These are phyloP conservation scores for Neostapfia colusana DNA, from an alignment of 176 grass and related monocot species.

Conservation along the genomic window DNA sequence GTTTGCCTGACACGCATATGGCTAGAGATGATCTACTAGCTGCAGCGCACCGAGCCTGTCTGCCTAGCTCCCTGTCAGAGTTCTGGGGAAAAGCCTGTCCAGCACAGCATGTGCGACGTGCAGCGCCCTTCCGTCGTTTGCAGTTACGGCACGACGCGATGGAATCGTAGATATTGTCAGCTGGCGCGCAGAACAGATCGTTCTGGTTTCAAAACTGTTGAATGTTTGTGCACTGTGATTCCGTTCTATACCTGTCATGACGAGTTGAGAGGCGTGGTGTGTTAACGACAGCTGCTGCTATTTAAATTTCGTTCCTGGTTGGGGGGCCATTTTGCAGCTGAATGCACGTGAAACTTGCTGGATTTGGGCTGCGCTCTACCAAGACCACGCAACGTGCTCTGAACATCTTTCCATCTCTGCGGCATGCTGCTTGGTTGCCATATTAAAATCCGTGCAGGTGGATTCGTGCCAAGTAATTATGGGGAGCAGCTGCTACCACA, in stretches of 20 bases:
- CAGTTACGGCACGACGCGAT: conserved; percentile 15
- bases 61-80: neutral
- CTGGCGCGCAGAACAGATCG: neutral
- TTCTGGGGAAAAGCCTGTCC: neutral
- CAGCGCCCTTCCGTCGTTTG: neutral
- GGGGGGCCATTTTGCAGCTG: too few species aligned
- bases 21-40: neutral
- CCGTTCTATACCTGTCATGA: neutral
- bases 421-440: neutral
- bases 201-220: neutral
- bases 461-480: too few species aligned
- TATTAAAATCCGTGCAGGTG: neutral
- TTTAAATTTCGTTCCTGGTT: neutral
- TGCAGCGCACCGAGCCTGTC: neutral
- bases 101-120: neutral
- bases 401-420: too few species aligned
- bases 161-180: conserved; percentile 23
- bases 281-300: neutral
- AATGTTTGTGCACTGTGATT: neutral
- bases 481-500: neutral
- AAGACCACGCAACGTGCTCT: too few species aligned
- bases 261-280: neutral
- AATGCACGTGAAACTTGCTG: neutral
- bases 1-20: neutral
- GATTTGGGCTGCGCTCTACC: neutral